Evolutionary conservation across 305 asterid genomes (phyloP).

Genomic region (Fraxinus platypoda): DNA sequence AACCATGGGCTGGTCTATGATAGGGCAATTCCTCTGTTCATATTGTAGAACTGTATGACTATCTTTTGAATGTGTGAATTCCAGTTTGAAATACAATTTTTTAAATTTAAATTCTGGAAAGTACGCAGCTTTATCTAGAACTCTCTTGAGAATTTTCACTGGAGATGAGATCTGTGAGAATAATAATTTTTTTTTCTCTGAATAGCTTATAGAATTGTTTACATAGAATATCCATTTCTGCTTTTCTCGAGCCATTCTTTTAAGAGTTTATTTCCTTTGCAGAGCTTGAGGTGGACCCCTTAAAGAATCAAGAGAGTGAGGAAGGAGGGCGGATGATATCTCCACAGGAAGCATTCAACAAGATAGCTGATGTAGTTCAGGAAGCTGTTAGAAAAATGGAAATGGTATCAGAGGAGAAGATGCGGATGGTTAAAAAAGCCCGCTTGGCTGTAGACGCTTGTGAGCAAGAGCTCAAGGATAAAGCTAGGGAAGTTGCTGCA

Average conservation of each 20-base stretch:
- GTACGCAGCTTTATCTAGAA: background rate
- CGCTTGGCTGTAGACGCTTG: slow-evolving; percentile 73
- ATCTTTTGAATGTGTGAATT: no score
- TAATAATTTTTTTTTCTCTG: background rate
- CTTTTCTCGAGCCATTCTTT: slow-evolving; percentile 7
- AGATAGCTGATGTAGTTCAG: slow-evolving; percentile 85
- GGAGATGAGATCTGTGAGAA: background rate
- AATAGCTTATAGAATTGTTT: background rate
- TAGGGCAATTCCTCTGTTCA: no score
- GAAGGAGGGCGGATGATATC: slow-evolving; percentile 64
- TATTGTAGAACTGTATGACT: no score
- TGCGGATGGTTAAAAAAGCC: slow-evolving; percentile 79
- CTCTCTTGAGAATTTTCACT: background rate
- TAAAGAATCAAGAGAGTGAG: slow-evolving; percentile 56
- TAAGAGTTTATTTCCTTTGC: slow-evolving; percentile 10
- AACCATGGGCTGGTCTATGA: no score
- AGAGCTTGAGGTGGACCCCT: slow-evolving; percentile 74
- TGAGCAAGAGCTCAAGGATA: slow-evolving; percentile 87
- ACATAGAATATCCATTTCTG: background rate
- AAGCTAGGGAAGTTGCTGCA: slow-evolving; percentile 67
- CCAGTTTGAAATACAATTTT: no score
- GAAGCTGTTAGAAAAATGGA: slow-evolving; percentile 94
- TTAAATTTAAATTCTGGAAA: no score
- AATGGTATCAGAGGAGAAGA: slow-evolving; percentile 76
- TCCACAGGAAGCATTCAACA: slow-evolving; percentile 89